Evolutionary conservation across 345 rosid species (phyloP), one percentile per base, ranked within the genome.

Genomic region (Eucalyptus curtisii): DNA sequence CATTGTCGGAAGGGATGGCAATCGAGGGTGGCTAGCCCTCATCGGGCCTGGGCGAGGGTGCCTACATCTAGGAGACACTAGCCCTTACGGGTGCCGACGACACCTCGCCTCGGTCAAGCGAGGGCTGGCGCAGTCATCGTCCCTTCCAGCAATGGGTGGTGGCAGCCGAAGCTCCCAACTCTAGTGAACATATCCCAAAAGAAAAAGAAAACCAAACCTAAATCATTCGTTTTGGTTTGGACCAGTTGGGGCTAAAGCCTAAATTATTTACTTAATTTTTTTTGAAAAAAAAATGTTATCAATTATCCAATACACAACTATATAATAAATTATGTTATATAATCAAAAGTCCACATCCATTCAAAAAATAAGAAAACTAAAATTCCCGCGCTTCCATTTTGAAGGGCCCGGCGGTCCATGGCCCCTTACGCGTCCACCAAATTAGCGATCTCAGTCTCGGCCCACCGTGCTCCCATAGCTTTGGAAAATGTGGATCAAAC

Each of bases 91-190:
- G 55, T 10, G 24, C 24, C 1, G 5, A 20, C 0, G 0, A 19
- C 10, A 52, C 2, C 25, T 52, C 1, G 0, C 25, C 57, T 52
- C 8, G 10, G 0, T 52, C 1, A 0, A 52, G 57, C 2, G 0
- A 52, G 57, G 57, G 57, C 4, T 2, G 0, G 20, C 24, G 1
- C 10, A 7, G 57, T 52, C 10, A 52, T 0, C 9, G 0, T 52
- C 57, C 57, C 57, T 52, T 52, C 24, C 0, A 52, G 1, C 2
- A 1, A 52, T 19, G 24, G 24, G 57, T 0, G 24, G 10, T 19
- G 24, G 10, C 4, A 19, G 5, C 4, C 19, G 10, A 52, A 52
- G 57, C 24, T 52, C 57, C 25, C 57, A 52, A 52, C 24, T 52
- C 57, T 19, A 19, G 4, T 52, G 57, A 52, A 52, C 57, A 52